Conservation (phyloP, 2,329 filamentous ascomycete species). For the Trichoderma pleuroti region DNA sequence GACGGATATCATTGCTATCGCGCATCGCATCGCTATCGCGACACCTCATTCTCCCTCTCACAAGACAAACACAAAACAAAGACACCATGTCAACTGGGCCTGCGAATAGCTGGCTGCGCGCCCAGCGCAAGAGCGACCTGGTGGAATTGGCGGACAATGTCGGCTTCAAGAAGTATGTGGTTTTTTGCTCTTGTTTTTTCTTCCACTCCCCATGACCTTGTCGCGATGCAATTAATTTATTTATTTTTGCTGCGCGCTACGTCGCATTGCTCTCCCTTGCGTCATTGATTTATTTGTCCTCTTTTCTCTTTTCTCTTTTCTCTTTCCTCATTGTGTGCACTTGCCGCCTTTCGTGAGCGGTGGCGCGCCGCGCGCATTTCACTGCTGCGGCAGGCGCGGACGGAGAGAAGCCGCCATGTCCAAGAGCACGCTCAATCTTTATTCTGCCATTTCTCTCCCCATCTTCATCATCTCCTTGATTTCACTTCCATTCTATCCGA, state of each 20-base stretch:
- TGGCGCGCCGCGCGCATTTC: constrained; percentile 8
- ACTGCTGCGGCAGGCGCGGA: background rate
- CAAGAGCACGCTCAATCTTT: background rate
- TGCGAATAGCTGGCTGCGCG: constrained; percentile 67
- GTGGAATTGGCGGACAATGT: constrained; percentile 68
- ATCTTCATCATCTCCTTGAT: background rate
- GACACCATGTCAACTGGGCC: constrained; percentile 28
- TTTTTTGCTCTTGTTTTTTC: background rate
- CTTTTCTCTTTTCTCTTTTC: background rate
- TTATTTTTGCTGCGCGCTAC: background rate
- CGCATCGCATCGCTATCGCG: constrained; percentile 3
- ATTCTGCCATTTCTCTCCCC: background rate
- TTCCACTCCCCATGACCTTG: background rate
- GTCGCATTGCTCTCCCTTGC: constrained; percentile 5
- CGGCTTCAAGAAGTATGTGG: constrained; percentile 68
- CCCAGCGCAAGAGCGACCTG: constrained; percentile 79
- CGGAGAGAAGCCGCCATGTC: background rate
- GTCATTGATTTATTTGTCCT: constrained; percentile 16
- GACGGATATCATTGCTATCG: background rate
- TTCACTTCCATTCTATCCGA: background rate
- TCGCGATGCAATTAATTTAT: background rate
- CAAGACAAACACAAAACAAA: background rate
- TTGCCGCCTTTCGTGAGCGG: background rate
- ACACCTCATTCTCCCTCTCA: background rate
- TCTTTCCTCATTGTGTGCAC: background rate